Base-by-base conservation (phyloP, 2,329 filamentous ascomycete species). In the Microcyclospora pomicola region DNA sequence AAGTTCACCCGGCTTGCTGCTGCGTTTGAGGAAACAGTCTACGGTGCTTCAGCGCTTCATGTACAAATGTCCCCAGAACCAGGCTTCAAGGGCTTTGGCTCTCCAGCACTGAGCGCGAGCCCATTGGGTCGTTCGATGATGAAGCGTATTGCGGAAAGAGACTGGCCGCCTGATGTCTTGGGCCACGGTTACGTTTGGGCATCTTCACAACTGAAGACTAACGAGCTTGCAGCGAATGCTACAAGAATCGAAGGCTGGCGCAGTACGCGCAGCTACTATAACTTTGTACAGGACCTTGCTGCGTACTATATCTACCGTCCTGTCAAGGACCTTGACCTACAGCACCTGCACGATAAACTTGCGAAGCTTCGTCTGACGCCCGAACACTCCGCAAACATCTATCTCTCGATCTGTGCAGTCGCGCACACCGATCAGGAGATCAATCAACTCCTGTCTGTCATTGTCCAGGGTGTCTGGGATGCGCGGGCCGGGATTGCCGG, bases 131-230 rank as follows among this genome's bases (percentile, higher is more conserved):
- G 13, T 27, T 35, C 19, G 19, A 24, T 7, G 19, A 24, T 24
- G 7, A 24, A 24, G 19, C 19, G 19, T 5, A 31, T 45, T 31
- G 30, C 38, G 9, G 73, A 73, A 10, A 45, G 42, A 31, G 41
- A 48, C 15, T 37, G 51, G 5, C 45, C 51, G 6, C 43, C 53
- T 9, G 53, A 58, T 35, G 53, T 56, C 19, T 46, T 48, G 16
- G 88, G 88, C 0, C 91, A 96, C 56, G 91, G 91, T 31, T 96
- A 93, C 56, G 88, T 98, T 27, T 98, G 91, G 91, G 65, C 80
- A 2, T 84, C 94, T 51, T 85, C 95, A 39, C 66, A 69, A 31
- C 72, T 80, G 6, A 88, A 85, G 60, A 73, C 82, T 50, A 80
- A 79, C 51, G 91, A 98, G 61, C 72, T 98, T 29, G 82, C 86